Evolutionary conservation across 441 rosid species (phyloP), one percentile per base, ranked within the genome.

Genomic region (Sinapis alba): DNA sequence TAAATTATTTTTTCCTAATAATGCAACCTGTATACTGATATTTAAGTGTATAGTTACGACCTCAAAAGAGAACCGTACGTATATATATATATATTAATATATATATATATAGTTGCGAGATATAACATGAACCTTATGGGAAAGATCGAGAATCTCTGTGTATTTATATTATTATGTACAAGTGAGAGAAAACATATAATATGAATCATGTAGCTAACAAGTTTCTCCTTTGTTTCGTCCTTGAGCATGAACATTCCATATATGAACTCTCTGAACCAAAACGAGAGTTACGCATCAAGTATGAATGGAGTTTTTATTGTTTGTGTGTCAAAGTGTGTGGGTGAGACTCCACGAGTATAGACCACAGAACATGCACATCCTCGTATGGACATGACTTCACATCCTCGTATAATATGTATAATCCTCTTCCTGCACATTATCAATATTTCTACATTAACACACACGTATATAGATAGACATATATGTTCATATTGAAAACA

Each of bases 331-430:
- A 61, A 62, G 87, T 62, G 34, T 89, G 84, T 67, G 86, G 53
- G 54, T 86, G 85, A 50, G 98, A 86, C 58, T 93, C 97, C 81
- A 93, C 97, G 8, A 93, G 83, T 74, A 93, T 93, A 56, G 96
- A 91, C 98, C 97, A 93, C 63, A 93, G 80, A 7, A 93, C 93
- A 57, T 93, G 98, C 64, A 93, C 97, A 80, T 91, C 97, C 85
- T 93, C 97, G 18, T 80, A 93, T 11, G 92, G 94, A 79, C 97
- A 93, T 27, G 98, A 93, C 78, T 93, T 89, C 68, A 93, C 97
- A 69, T 93, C 98, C 79, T 93, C 98, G 20, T 91, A 91, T 62
- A 93, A 76, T 79, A 93, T 91, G 86, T 89, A 91, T 83, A 93
- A 88, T 84, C 96, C 98, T 93, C 97, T 86, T 72, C 96, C 97